Base-by-base conservation (phyloP, 345 rosid species). In the Moricandia moricandioides region DNA sequence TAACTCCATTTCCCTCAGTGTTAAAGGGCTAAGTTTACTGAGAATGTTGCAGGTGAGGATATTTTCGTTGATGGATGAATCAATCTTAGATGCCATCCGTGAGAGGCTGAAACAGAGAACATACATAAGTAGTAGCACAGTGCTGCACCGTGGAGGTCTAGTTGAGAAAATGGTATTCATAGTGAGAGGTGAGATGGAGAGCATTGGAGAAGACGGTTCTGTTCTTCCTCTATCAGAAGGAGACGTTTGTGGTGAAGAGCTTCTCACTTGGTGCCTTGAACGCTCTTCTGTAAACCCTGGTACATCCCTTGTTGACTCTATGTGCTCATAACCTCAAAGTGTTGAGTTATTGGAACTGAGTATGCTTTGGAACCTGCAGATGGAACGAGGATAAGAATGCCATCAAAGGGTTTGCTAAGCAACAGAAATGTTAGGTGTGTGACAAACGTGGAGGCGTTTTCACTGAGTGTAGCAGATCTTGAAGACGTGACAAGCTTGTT, bases 371-470 rank as follows among this genome's bases (percentile, higher is more conserved):
- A 61, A 61, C 5, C 37, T 82, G 66, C 80, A 93, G 98, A 89
- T 75, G 85, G 83, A 24, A 84, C 75, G 68, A 88, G 78, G 74
- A 79, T 82, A 47, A 87, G 73, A 79, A 49, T 73, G 31, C 78
- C 82, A 2, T 85, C 88, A 29, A 85, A 83, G 59, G 80, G 87
- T 4, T 72, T 85, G 78, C 57, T 77, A n/a, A 85, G 98, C 76
- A 83, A 70, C 76, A 85, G 98, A 81, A 83, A 35, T 0, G 92
- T 93, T 1, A 79, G 57, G 75, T 93, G 98, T 49, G 60, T 84
- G 73, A 83, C 91, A 55, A 93, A 93, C 40, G 92, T 93, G 27
- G 97, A 89, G 83, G 97, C 97, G 17, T 93, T 93, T 80, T 85
- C 92, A 13, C 92, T 91, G 62, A 80, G 84, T 62, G 97, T 88